Evolutionary conservation across 176 grass and related monocot genomes (phyloP), one percentile per base, ranked within the genome.

Genomic region (Coix lacrymajobi): DNA sequence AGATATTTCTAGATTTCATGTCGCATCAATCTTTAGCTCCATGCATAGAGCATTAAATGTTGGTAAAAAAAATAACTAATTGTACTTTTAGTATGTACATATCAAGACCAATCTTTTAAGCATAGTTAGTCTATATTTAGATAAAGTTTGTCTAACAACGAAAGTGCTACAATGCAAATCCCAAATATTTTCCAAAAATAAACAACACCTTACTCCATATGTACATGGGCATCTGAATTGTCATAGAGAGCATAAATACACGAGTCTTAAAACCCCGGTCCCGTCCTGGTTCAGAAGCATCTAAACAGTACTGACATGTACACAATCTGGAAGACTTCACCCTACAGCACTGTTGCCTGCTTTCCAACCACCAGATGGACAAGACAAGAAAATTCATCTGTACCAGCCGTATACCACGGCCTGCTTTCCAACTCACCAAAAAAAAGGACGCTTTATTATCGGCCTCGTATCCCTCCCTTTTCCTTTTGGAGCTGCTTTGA

Each of bases 401-500:
- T 62, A 75, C n/a, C n/a, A 36, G 43, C 70, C 43, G 51, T 75
- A 19, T 25, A 20, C 13, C 6, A 58, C 54, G 9, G 54, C 60
- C 60, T n/a, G n/a, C n/a, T n/a, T n/a, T 62, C 9, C 26, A 32
- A 66, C 67, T 80, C 25, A 51, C 29, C n/a, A 56, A 66, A 79
- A 65, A 66, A 88, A 67, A 44, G 34, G 39, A 16, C 15, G 17
- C 3, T 71, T 71, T 17, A 34, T 69, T 71, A 88, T 73, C 60
- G 22, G 11, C 37, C 68, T 58, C 15, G 22, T 79, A 73, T 68
- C 46, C 60, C 75, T 36, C 58, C 81, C 75, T 73, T 74, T 11
- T 88, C 75, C 29, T 84, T 84, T 45, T 84, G 76, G 29, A 89
- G 34, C 41, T 89, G 88, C 73, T 86, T 89, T 44, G 87, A 85